Base-by-base conservation (phyloP, 768 basidiomycete genomes). In the Infundibulicybe gibba region DNA sequence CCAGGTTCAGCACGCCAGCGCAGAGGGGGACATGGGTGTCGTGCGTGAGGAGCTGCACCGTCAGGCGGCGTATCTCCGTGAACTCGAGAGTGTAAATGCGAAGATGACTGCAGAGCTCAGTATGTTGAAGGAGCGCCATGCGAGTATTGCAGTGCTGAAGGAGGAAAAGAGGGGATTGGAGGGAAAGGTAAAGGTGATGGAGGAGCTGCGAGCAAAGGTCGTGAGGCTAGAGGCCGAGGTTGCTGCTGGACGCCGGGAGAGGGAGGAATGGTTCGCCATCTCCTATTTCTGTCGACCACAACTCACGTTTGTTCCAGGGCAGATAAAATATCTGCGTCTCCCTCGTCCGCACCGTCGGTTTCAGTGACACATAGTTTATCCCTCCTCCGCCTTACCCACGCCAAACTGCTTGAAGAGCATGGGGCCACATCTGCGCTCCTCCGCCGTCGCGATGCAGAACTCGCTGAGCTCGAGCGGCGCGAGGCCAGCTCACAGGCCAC, bases 151-250 rank as follows among this genome's bases (percentile, higher is more conserved):
- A 49, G 81, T 91, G 2, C 58, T 92, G 32, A 69, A 76, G 30
- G 90, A 90, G 59, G 85, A 91, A 64, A 89, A 90, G 51, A 71
- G 80, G 5, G 71, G 72, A 0, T 61, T 91, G 37, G 79, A 88
- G 57, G 61, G 66, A 13, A 83, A 76, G 53, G 63, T 82, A 6
- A 55, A 53, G 12, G 67, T 66, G 2, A 61, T 76, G 32, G 82
- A 87, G 15, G 75, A 74, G 34, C 58, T 87, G 43, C 66, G 83
- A 20, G 79, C 77, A 55, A 69, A 71, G 53, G 73, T 80, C 0
- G 77, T 75, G 1, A 64, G 64, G 35, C 62, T 88, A 25, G 84
- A 88, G 54, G 85, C 76, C 0, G 83, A 87, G 54, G 63, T 87
- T 0, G 83, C 82, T 10, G 85, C 77, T 1, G 79, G 70, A 5